Evolutionary conservation across 495 filamentous ascomycete genomes (phyloP), one percentile per base, ranked within the genome.

Genomic region (Tuber brumale): DNA sequence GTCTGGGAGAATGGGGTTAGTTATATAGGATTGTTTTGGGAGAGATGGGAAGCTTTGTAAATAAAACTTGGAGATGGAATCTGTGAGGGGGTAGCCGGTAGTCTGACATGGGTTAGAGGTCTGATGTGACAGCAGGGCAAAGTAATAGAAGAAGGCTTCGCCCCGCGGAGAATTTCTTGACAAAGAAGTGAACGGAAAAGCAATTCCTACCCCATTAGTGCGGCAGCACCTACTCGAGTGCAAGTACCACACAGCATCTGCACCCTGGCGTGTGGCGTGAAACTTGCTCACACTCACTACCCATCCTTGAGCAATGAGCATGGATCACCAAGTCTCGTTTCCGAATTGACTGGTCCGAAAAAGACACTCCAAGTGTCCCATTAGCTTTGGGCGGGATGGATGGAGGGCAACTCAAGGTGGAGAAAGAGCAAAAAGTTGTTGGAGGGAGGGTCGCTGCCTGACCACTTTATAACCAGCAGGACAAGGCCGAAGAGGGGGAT

Each of bases 191-290:
- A 35, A 66, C 0, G 57, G 57, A 66, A 66, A 66, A 66, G 57
- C 57, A 18, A 14, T 66, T 66, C 57, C 57, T 31, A 10, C 0
- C 57, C 31, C n/a, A 31, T 61, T 31, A 14, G 57, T 61, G 61
- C 37, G 72, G 76, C 61, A 70, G 73, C 76, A 72, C 72, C 61
- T 72, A 1, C 42, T 43, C 42, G 42, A 43, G 42, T 43, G 1
- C 42, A 0, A 14, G 42, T 43, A 72, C 75, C 73, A 71, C 73
- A 80, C 66, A 66, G 76, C 74, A 76, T 80, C 70, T 80, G 76
- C 76, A 74, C 75, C 73, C 75, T 73, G 71, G 76, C 73, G 79
- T 75, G 77, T 79, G 78, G 78, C 77, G 73, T 75, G 70, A 80
- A 79, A 79, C 73, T 77, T 76, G 73, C 78, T 79, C 78, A 79